Evolutionary conservation across 352 stramenopile species (phyloP).

Genomic region (Phytophthora melonis): DNA sequence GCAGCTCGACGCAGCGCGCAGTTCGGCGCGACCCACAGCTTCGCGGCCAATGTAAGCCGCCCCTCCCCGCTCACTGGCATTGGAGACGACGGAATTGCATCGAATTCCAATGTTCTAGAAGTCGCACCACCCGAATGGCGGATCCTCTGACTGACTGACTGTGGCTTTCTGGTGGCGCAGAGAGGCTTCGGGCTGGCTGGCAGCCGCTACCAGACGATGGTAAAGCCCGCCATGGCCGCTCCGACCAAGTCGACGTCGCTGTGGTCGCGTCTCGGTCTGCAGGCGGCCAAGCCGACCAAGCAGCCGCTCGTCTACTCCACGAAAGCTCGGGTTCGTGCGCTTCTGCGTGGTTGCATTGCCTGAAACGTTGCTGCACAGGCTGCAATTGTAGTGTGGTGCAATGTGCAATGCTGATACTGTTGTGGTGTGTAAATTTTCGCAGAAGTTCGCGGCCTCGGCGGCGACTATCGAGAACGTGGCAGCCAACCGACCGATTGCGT

Average conservation of each 20-base stretch:
- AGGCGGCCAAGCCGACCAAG: constrained; percentile 41
- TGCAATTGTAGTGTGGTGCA: background rate
- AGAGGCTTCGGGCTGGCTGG: constrained; percentile 31
- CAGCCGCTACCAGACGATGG: constrained; percentile 75
- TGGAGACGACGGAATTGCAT: background rate
- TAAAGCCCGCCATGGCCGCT: constrained; percentile 42
- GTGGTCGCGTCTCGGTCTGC: constrained; percentile 47
- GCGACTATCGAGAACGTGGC: constrained; percentile 85
- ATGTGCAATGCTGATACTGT: constrained; percentile 11
- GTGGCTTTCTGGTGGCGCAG: constrained; percentile 24
- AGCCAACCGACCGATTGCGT: constrained; percentile 89
- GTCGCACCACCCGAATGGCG: constrained; percentile 26
- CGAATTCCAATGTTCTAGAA: background rate
- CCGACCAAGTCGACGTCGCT: constrained; percentile 44
- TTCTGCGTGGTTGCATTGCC: background rate
- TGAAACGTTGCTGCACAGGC: background rate
- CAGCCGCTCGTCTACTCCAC: constrained; percentile 72
- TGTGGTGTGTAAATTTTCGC: constrained; percentile 24
- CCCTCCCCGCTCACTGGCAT: background rate
- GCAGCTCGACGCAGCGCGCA: constrained; percentile 42
- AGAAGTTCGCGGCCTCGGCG: constrained; percentile 61
- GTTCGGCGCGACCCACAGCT: constrained; percentile 29
- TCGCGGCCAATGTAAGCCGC: constrained; percentile 28
- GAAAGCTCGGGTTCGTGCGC: constrained; percentile 68
- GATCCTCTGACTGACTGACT: constrained; percentile 15